phyloP scores from a whole-genome alignment of 176 grass and related monocot species.

The Phoenix dactylifera region DNA sequence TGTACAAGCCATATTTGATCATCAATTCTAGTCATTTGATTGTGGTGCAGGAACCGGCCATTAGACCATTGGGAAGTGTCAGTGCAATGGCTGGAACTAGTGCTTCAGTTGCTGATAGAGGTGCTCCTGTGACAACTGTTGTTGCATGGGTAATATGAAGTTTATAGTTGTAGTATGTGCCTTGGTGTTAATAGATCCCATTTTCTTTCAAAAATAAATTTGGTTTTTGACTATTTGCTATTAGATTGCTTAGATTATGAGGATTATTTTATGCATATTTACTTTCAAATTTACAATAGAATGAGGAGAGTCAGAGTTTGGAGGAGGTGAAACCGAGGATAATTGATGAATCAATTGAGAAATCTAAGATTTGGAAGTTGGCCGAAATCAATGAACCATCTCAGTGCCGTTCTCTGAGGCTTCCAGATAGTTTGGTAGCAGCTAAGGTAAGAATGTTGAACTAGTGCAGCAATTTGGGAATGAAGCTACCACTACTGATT shows the following conservation, averaged over 20 bases:
- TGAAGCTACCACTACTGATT: no score
- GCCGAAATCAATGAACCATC: constrained; percentile 1
- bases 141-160: no score
- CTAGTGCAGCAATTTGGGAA: no score
- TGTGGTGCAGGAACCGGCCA: no score
- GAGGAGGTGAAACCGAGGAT: neutral
- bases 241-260: no score
- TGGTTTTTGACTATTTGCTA: no score
- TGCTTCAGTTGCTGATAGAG: neutral
- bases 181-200: no score
- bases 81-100: neutral
- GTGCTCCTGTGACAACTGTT: no score
- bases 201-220: no score
- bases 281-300: neutral
- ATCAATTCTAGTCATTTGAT: neutral
- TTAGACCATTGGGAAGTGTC: neutral
- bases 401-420: neutral
- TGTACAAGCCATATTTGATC: neutral
- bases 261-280: no score
- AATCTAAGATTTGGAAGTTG: constrained; percentile 5
- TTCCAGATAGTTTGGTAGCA: neutral
- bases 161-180: no score
- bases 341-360: neutral
- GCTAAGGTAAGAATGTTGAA: neutral
- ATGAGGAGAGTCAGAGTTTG: neutral